phyloP scores from a whole-genome alignment of 2,329 filamentous ascomycete species.

The Diplocarpon mali region DNA sequence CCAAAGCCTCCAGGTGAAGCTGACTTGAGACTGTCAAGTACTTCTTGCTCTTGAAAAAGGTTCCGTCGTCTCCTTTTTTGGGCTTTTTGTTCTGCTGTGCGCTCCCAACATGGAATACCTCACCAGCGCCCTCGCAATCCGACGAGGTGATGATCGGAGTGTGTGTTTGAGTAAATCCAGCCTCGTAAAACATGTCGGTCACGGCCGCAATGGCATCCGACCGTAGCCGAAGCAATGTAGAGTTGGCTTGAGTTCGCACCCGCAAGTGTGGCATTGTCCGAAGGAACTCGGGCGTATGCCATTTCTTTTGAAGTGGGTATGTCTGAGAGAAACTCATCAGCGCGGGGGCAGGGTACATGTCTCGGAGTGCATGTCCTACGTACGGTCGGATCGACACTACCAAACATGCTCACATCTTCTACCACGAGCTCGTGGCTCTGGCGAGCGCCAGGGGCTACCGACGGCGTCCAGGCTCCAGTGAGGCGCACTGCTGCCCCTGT shows the following conservation, averaged over 20 bases:
- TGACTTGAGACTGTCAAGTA: constrained; percentile 94
- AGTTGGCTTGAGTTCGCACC: constrained; percentile 68
- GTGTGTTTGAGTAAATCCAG: constrained; percentile 72
- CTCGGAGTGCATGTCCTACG: constrained; percentile 27
- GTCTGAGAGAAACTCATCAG: constrained; percentile 40
- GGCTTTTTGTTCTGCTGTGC: constrained; percentile 12
- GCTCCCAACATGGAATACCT: constrained; percentile 64
- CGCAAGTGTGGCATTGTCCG: constrained; percentile 82
- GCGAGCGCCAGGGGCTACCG: constrained; percentile 53
- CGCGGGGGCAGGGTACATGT: constrained; percentile 5
- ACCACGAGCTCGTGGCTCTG: constrained; percentile 78
- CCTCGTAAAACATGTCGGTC: constrained; percentile 61
- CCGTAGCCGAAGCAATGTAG: constrained; percentile 68
- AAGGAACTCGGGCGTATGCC: constrained; percentile 80
- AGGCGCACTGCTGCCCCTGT: constrained; percentile 73
- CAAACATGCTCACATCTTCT: constrained; percentile 56
- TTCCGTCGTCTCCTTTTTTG: constrained; percentile 30
- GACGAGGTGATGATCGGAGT: constrained; percentile 93
- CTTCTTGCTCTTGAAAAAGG: constrained; percentile 79
- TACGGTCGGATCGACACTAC: constrained; percentile 70
- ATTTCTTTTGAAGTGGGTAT: constrained; percentile 94
- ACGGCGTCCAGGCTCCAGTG: constrained; percentile 65
- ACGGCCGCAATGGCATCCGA: constrained; percentile 68
- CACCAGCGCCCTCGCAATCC: constrained; percentile 92
- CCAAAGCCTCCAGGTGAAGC: constrained; percentile 84